phyloP scores from a whole-genome alignment of 1,284 basidiomycete genomes.

The Heterobasidion parviporum region DNA sequence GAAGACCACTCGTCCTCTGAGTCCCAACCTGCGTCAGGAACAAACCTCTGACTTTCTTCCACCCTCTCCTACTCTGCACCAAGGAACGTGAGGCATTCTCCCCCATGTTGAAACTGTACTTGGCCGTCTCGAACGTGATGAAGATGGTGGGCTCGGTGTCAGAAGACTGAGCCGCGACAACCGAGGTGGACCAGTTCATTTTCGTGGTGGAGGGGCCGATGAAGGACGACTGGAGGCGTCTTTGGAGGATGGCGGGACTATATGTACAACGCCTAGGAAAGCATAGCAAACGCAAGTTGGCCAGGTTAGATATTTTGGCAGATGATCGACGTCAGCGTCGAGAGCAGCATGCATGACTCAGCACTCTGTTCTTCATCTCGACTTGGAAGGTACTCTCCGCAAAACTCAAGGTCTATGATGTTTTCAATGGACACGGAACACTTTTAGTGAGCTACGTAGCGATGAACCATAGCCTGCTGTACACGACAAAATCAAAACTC shows the following conservation, averaged over 20 bases:
- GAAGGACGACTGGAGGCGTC: conserved; percentile 9
- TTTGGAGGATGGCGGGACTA: conserved; percentile 5
- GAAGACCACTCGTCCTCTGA: conserved; percentile 57
- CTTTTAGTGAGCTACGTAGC: too few relatives aligned
- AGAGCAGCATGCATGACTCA: too few relatives aligned
- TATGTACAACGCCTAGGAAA: conserved; percentile 19
- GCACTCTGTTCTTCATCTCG: too few relatives aligned
- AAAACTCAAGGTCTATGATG: too few relatives aligned
- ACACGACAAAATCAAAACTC: too few relatives aligned
- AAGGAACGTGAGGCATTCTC: conserved; percentile 76
- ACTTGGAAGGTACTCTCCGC: too few relatives aligned
- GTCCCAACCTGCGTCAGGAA: conserved; percentile 67
- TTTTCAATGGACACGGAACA: too few relatives aligned
- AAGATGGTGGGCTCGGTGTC: conserved; percentile 76
- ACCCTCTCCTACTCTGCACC: conserved; percentile 55
- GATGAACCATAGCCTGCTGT: too few relatives aligned
- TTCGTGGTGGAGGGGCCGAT: not conserved
- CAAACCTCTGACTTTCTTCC: conserved; percentile 58
- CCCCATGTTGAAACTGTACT: conserved; percentile 83
- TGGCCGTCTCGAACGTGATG: conserved; percentile 67
- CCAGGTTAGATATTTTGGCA: not conserved
- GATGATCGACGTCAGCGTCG: not conserved
- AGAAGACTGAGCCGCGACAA: conserved; percentile 48
- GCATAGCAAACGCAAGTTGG: conserved; percentile 18
- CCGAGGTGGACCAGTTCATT: conserved; percentile 56